These are phyloP conservation scores for Colletotrichum sojae DNA, from an alignment of 2,329 filamentous ascomycete genomes.

Conservation along the genomic window DNA sequence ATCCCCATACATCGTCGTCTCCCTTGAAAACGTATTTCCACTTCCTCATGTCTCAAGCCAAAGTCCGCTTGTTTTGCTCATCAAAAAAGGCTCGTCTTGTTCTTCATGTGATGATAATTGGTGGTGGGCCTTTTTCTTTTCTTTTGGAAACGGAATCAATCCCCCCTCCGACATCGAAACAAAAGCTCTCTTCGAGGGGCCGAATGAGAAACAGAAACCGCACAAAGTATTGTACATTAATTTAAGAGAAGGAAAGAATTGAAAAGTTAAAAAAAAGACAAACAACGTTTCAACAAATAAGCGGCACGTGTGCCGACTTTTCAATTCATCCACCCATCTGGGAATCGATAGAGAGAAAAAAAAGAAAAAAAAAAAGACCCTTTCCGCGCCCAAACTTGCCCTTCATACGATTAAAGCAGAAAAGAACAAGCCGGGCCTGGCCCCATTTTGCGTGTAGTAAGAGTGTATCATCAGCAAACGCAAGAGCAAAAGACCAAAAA, in stretches of 20 bases:
- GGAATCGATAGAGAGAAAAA: conserved; percentile 13
- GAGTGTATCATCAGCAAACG: conserved; percentile 36
- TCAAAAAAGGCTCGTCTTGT: neutral
- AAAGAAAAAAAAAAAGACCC: conserved; percentile 2
- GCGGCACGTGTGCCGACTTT: conserved; percentile 23
- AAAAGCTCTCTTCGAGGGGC: neutral
- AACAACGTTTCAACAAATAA: neutral
- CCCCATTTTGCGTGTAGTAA: conserved; percentile 10
- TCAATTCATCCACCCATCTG: conserved; percentile 26
- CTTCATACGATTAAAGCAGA: conserved; percentile 5
- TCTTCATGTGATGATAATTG: neutral
- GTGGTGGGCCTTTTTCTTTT: neutral
- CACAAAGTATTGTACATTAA: conserved; percentile 42
- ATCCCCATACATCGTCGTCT: neutral
- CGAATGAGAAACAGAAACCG: conserved; percentile 1
- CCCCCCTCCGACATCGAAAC: no score
- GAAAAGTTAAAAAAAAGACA: conserved; percentile 12
- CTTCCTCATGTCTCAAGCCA: neutral
- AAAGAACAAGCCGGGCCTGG: conserved; percentile 23
- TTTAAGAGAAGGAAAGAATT: conserved; percentile 30
- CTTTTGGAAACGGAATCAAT: neutral
- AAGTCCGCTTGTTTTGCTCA: neutral
- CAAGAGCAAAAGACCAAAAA: conserved; percentile 18
- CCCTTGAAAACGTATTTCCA: no score
- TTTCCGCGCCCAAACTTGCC: conserved; percentile 22